These are phyloP conservation scores for Penicillium macrosclerotiorum DNA, from an alignment of 495 filamentous ascomycete genomes.

Conservation along the genomic window DNA sequence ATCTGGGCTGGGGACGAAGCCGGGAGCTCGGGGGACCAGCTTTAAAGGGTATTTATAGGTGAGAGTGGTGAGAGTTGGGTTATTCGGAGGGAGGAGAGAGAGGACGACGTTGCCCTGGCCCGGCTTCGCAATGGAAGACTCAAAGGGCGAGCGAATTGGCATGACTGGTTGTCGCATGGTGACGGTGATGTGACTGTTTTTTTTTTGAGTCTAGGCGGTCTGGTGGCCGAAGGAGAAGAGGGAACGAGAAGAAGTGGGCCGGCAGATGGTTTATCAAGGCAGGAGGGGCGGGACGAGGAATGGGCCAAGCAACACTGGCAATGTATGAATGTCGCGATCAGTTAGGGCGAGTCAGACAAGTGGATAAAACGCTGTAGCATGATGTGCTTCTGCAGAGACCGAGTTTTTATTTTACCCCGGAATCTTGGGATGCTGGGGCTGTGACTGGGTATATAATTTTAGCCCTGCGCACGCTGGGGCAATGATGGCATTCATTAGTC, in stretches of 20 bases:
- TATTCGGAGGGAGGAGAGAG: constrained; percentile 65
- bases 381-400: constrained; percentile 11
- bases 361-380: constrained; percentile 15
- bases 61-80: constrained; percentile 69
- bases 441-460: constrained; percentile 19
- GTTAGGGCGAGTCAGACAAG: constrained; percentile 10
- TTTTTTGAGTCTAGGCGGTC: neutral
- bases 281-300: constrained; percentile 1
- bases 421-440: constrained; percentile 11
- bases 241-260: neutral
- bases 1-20: constrained; percentile 36
- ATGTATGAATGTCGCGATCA: constrained; percentile 7
- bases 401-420: constrained; percentile 22
- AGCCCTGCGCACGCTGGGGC: constrained; percentile 5
- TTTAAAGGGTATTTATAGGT: constrained; percentile 94
- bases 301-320: constrained; percentile 13
- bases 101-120: constrained; percentile 78
- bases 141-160: constrained; percentile 59
- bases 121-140: constrained; percentile 64
- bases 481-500: constrained; percentile 26
- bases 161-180: constrained; percentile 33
- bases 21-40: constrained; percentile 66
- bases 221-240: neutral
- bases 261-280: constrained; percentile 12
- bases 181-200: constrained; percentile 5